phyloP scores from a whole-genome alignment of 345 rosid genomes.

The Boechera stricta region DNA sequence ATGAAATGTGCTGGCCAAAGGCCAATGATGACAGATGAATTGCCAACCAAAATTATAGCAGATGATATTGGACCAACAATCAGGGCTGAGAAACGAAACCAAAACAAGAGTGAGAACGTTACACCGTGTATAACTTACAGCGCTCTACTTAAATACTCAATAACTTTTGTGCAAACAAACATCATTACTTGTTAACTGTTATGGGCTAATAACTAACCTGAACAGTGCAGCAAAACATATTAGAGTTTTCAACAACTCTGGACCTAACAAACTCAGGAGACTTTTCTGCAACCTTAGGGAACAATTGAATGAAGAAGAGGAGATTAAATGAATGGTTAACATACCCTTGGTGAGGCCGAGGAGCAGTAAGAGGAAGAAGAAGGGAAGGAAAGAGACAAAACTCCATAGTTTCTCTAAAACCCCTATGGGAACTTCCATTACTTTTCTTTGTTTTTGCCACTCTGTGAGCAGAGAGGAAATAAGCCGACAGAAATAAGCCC shows the following conservation, averaged over 20 bases:
- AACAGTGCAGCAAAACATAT: neutral
- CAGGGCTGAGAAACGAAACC: slow-evolving; percentile 47
- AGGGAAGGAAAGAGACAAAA: slow-evolving; percentile 69
- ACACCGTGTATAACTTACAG: neutral
- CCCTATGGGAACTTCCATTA: slow-evolving; percentile 68
- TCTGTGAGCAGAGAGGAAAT: neutral
- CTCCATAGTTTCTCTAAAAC: slow-evolving; percentile 71
- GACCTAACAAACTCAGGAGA: neutral
- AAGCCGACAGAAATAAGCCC: slow-evolving; percentile 25
- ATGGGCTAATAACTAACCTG: neutral
- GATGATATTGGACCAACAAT: slow-evolving; percentile 62
- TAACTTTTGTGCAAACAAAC: too few relatives aligned
- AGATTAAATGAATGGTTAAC: neutral
- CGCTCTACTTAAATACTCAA: neutral
- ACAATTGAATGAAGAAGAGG: neutral
- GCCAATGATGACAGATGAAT: slow-evolving; percentile 68
- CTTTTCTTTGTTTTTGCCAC: neutral
- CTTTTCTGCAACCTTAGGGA: neutral
- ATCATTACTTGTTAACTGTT: neutral
- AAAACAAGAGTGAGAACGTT: slow-evolving; percentile 3
- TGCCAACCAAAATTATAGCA: slow-evolving; percentile 57
- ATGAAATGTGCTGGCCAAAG: slow-evolving; percentile 83
- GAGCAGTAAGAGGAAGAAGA: slow-evolving; percentile 64
- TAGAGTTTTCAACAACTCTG: neutral
- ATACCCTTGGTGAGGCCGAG: slow-evolving; percentile 55